These are phyloP conservation scores for Paraurostyla sp. DNA, from an alignment of 73 alveolate species.

Conservation along the genomic window DNA sequence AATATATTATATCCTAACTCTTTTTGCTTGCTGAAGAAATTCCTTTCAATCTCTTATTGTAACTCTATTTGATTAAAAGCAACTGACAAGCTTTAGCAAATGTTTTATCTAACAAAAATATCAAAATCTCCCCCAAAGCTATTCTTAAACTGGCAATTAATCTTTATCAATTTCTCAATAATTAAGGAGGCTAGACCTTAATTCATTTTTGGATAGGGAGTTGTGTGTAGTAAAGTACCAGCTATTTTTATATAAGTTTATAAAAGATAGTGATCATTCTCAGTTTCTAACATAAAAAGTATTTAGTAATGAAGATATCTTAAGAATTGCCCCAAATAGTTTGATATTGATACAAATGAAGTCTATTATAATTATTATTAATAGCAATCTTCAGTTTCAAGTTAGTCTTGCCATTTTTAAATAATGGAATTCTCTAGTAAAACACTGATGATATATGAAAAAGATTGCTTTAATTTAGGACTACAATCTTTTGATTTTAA, in stretches of 20 bases:
- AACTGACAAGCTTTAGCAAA: too few relatives aligned
- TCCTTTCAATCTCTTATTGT: too few relatives aligned
- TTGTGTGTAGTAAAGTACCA: neutral
- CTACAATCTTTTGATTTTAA: neutral
- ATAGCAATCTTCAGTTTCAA: slow-evolving; percentile 25
- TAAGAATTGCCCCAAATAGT: slow-evolving; percentile 4
- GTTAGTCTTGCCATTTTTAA: slow-evolving; percentile 43
- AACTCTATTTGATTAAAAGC: too few relatives aligned
- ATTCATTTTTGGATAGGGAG: slow-evolving; percentile 52
- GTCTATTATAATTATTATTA: neutral
- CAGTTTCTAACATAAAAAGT: neutral
- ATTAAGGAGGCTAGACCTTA: neutral
- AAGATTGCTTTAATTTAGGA: neutral
- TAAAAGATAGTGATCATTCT: neutral
- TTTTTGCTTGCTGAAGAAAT: too few relatives aligned
- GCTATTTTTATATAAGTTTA: neutral
- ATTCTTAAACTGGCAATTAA: too few relatives aligned
- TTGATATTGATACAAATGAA: slow-evolving; percentile 13
- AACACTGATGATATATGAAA: neutral
- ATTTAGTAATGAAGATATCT: slow-evolving; percentile 38
- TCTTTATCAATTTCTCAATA: neutral
- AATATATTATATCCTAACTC: too few relatives aligned
- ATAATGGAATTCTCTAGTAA: slow-evolving; percentile 21
- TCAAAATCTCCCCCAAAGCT: too few relatives aligned
- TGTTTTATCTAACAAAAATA: too few relatives aligned